These are phyloP conservation scores for sunflower (Helianthus annuus) DNA, from an alignment of 129 eudicot species.

Conservation along the genomic window HanXRQr2.0-SUNRISE NC_035433.2:81600109-81600608, in stretches of 20 bases:
- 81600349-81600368: neutral
- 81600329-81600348: slow-evolving; percentile 12
- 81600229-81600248: slow-evolving; percentile 7
- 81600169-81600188: slow-evolving; percentile 99
- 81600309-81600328: slow-evolving; percentile 4
- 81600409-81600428: slow-evolving; percentile 6
- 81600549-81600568: slow-evolving; percentile 96
- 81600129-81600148: slow-evolving; percentile 92
- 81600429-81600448: neutral
- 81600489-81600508: slow-evolving; percentile 22
- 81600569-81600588: slow-evolving; percentile 99
- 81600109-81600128: slow-evolving; percentile 74
- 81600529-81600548: slow-evolving; percentile 96
- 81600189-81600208: slow-evolving; percentile 38
- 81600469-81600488: neutral
- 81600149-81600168: slow-evolving; percentile 97
- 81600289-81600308: neutral
- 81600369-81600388: neutral
- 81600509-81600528: slow-evolving; percentile 97
- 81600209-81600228: neutral
- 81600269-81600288: neutral
- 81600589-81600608: neutral
- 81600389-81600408: neutral
- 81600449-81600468: neutral
- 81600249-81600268: neutral